Conservation (phyloP, 2,329 filamentous ascomycete species). For the Sordariomycetes sp. region DNA sequence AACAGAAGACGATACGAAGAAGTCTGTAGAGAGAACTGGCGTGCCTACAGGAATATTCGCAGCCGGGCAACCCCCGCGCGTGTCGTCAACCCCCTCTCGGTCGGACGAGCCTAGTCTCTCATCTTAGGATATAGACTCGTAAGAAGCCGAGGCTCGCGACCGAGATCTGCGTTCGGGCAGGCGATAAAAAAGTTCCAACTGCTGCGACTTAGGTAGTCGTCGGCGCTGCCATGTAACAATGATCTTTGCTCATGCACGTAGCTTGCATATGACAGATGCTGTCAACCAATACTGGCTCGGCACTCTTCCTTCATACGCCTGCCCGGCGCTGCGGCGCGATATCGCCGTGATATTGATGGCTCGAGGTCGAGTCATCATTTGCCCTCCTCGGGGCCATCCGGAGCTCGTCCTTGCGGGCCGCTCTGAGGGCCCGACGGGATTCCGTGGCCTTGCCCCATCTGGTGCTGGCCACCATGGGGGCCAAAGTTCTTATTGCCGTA, state of each 20-base stretch:
- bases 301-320: not conserved
- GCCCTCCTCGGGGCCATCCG: constrained; percentile 28
- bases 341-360: not conserved
- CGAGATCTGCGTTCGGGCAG: not conserved
- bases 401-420: constrained; percentile 15
- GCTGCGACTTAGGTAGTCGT: not conserved
- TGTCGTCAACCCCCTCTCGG: not conserved
- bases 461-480: constrained; percentile 26
- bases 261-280: not conserved
- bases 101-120: not conserved
- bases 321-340: not conserved
- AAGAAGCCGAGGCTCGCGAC: not conserved
- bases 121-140: not conserved
- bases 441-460: constrained; percentile 19
- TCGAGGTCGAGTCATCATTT: constrained; percentile 18
- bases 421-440: constrained; percentile 18
- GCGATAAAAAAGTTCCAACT: not conserved
- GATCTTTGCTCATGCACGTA: not conserved
- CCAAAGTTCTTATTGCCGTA: constrained; percentile 37
- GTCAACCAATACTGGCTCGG: not conserved
- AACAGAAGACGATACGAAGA: not conserved
- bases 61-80: not conserved
- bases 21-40: not conserved
- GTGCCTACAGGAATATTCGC: not conserved
- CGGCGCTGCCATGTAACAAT: not conserved